A percentile compares a stretch with the other conserved stretches of the same genome.
Evolutionary conservation across 1,284 basidiomycete genomes (phyloP).

Genomic region (Erythrobasidium hasegawianum): DNA sequence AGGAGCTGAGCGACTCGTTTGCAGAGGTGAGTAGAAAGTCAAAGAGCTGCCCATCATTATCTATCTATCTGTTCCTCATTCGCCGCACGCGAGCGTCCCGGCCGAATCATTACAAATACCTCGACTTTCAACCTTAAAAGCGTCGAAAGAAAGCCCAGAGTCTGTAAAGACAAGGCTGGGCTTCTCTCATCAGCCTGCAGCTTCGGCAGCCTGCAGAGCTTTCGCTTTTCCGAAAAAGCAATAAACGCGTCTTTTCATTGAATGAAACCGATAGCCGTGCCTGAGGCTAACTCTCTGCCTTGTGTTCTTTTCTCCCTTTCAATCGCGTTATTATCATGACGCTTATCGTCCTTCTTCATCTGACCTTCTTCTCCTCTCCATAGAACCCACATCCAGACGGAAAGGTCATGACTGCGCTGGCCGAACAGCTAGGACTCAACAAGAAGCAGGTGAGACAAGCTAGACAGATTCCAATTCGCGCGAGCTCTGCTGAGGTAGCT

Average conservation of each 20-base stretch:
- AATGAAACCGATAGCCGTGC: too few relatives aligned
- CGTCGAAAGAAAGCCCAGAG: background rate
- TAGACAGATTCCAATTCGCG: background rate
- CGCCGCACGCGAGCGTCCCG: background rate
- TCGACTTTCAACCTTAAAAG: background rate
- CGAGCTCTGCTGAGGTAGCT: background rate
- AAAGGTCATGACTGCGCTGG: conserved; percentile 26
- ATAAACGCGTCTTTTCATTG: background rate
- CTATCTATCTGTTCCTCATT: background rate
- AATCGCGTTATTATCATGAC: background rate
- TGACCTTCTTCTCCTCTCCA: background rate
- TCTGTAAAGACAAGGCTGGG: too few relatives aligned
- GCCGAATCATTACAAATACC: background rate
- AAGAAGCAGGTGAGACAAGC: conserved; percentile 32
- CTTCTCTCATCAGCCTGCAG: background rate
- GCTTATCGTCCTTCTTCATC: background rate
- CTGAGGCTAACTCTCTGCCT: too few relatives aligned
- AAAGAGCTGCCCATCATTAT: background rate
- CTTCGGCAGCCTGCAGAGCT: background rate
- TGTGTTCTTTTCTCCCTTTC: background rate
- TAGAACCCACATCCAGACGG: conserved; percentile 34
- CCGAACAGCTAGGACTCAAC: conserved; percentile 22
- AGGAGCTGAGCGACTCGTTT: conserved; percentile 17
- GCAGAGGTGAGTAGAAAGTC: conserved; percentile 31
- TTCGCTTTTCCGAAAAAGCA: background rate